Evolutionary conservation across 495 filamentous ascomycete genomes (phyloP), one percentile per base, ranked within the genome.

Genomic region (Talaromyces proteolyticus): DNA sequence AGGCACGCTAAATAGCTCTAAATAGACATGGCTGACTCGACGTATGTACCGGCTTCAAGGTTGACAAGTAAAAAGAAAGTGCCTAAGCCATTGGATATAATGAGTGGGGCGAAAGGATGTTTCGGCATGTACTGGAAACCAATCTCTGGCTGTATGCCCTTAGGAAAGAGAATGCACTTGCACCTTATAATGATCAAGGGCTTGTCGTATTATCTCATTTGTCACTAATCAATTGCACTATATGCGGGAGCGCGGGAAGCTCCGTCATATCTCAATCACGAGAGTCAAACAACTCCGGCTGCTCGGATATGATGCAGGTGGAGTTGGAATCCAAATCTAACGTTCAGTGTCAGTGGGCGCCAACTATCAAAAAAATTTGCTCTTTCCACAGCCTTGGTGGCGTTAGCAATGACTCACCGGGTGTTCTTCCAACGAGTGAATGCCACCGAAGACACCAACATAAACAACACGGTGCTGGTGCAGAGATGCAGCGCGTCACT

Each of bases 241-340:
- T 64, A 63, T 56, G 60, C 58, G 53, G 51, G 47, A 56, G 56
- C 61, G 60, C 68, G 69, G 65, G 65, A 65, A 61, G 52, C 59
- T 64, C 64, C 60, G 65, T 66, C 60, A 45, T 62, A 60, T 62
- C 62, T 66, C 49, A 57, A 64, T 72, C 71, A 75, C 69, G 71
- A 64, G 69, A 75, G 23, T 57, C 55, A 57, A 44, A 62, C 39
- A 57, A 61, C 59, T 66, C 71, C 69, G 62, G 59, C 55, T 53
- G 57, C 48, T 55, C 67, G 71, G 65, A 66, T 39, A 21, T 58
- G 58, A 47, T 63, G 60, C 58, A 69, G 61, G 67, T 66, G 69
- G 68, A 68, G 65, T 64, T 25, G 45, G 41, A 69, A 71, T 70
- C 51, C 66, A 72, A 74, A 63, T 72, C 60, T 59, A 72, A 73